Conservation (phyloP, 768 basidiomycete species). For the Tephrocybe rancida region DNA sequence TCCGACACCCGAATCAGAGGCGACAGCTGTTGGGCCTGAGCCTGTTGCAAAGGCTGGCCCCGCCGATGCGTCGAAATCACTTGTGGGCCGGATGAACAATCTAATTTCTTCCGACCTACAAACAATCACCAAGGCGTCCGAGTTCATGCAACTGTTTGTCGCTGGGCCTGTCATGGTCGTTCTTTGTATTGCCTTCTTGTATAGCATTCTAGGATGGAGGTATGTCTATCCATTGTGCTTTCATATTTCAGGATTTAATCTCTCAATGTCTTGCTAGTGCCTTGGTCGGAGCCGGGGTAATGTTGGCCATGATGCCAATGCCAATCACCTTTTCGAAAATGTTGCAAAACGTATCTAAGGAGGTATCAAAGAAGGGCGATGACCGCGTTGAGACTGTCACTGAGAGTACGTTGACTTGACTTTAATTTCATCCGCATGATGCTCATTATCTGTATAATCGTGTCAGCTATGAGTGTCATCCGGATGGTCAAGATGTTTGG, state of each 20-base stretch:
- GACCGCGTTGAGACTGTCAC: conserved; percentile 60
- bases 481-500: conserved; percentile 76
- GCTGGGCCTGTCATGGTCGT: conserved; percentile 39
- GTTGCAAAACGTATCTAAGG: conserved; percentile 45
- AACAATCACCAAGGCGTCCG: conserved; percentile 32
- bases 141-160: conserved; percentile 36
- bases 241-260: neutral
- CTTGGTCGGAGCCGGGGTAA: conserved; percentile 55
- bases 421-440: neutral
- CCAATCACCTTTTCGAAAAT: conserved; percentile 53
- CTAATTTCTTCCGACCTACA: conserved; percentile 64
- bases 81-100: conserved; percentile 81
- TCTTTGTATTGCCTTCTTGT: conserved; percentile 42
- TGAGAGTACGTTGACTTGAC: conserved; percentile 45
- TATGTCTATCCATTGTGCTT: conserved; percentile 15
- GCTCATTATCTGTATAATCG: conserved; percentile 24
- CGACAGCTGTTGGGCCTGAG: neutral
- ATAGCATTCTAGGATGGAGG: conserved; percentile 49
- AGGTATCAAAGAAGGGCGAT: conserved; percentile 55
- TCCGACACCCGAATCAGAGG: conserved; percentile 1
- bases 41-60: conserved; percentile 9
- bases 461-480: conserved; percentile 53
- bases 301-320: conserved; percentile 52
- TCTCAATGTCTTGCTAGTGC: conserved; percentile 33
- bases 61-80: conserved; percentile 14